Percentiles rank a stretch among this genome's conserved stretches.
These are phyloP conservation scores for Apophysomyces sp. DNA, from an alignment of 371 early-diverging fungal species.

Conservation along the genomic window DNA sequence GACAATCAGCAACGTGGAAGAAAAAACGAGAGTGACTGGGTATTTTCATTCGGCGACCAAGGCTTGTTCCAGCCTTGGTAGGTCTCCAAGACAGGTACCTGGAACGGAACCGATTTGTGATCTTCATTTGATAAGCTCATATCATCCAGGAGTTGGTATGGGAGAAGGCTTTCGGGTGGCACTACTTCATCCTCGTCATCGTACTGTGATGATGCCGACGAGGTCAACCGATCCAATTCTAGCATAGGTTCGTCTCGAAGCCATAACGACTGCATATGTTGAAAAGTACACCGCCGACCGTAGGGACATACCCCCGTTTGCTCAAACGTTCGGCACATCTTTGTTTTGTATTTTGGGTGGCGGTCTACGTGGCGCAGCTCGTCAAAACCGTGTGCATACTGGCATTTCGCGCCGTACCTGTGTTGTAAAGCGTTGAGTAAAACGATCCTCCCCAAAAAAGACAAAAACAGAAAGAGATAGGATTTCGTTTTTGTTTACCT, in stretches of 20 bases:
- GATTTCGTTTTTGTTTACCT: neutral
- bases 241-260: neutral
- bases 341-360: constrained; percentile 2
- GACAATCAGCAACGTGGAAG: neutral
- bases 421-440: neutral
- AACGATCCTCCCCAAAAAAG: neutral
- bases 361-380: constrained; percentile 3
- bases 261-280: neutral
- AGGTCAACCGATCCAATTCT: neutral
- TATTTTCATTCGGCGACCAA: neutral
- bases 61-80: neutral
- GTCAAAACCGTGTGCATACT: constrained; percentile 1
- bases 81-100: neutral
- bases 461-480: too few species aligned
- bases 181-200: constrained; percentile 1
- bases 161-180: neutral
- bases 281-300: neutral
- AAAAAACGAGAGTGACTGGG: neutral
- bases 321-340: constrained; percentile 2
- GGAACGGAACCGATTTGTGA: neutral
- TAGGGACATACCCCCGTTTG: constrained; percentile 1
- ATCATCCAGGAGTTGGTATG: neutral
- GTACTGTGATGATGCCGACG: neutral
- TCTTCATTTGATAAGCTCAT: neutral
- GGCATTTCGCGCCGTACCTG: constrained; percentile 4